Percentiles rank a stretch among this genome's conserved stretches.
Evolutionary conservation across 805 yeast genomes (phyloP).

Genomic region (Zygosaccharomyces kombuchaensis): DNA sequence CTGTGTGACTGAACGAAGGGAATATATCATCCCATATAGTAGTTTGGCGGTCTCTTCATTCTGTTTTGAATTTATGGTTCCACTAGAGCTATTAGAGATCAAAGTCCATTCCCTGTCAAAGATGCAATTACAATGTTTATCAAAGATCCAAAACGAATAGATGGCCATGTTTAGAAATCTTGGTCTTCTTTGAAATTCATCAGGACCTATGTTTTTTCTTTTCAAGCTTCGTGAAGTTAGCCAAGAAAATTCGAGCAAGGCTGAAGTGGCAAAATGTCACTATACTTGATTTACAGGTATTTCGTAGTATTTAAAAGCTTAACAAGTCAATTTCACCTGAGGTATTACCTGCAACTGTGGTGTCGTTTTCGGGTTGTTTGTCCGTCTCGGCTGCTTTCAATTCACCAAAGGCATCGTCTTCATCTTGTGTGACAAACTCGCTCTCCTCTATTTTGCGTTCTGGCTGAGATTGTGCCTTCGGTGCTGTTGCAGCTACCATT

Average conservation of each 20-base stretch:
- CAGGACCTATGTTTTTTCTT: not conserved
- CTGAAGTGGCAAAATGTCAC: not conserved
- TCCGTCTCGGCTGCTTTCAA: slow-evolving; percentile 21
- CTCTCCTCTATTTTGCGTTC: slow-evolving; percentile 6
- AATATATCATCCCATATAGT: slow-evolving; percentile 78
- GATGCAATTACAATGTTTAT: slow-evolving; percentile 87
- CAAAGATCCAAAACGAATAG: slow-evolving; percentile 85
- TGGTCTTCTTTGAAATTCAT: not conserved
- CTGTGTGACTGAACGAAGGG: slow-evolving; percentile 71
- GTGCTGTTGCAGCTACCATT: not conserved
- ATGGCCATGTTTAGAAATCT: slow-evolving; percentile 43
- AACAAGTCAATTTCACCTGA: slow-evolving; percentile 29
- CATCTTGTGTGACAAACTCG: slow-evolving; percentile 18
- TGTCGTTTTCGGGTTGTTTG: slow-evolving; percentile 5
- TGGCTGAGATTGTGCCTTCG: slow-evolving; percentile 5
- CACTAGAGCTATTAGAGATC: slow-evolving; percentile 30
- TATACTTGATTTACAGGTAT: slow-evolving; percentile 3
- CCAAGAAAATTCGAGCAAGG: not conserved
- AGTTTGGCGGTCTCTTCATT: slow-evolving; percentile 72
- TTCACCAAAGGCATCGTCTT: slow-evolving; percentile 36
- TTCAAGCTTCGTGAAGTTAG: not conserved
- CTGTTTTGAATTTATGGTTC: slow-evolving; percentile 48
- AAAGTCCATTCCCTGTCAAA: slow-evolving; percentile 69
- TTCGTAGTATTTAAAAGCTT: slow-evolving; percentile 23
- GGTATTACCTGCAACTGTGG: slow-evolving; percentile 7